These are phyloP conservation scores for Teunomyces panamensis DNA, from an alignment of 805 yeast species.

Conservation along the genomic window DNA sequence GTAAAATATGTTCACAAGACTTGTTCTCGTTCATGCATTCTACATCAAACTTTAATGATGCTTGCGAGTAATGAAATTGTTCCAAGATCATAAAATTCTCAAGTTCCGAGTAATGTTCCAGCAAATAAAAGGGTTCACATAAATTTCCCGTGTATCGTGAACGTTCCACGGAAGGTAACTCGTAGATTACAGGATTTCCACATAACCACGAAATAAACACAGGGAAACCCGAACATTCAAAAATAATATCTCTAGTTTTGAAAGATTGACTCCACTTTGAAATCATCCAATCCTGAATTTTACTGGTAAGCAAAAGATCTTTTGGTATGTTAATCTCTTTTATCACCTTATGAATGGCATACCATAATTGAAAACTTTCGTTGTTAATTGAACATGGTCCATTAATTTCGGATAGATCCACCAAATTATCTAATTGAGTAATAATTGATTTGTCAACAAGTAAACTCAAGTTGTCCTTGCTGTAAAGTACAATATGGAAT, in stretches of 20 bases:
- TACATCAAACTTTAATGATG: constrained; percentile 2
- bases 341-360: constrained; percentile 34
- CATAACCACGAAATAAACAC: constrained; percentile 46
- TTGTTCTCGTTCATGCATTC: constrained; percentile 4
- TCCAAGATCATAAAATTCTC: constrained; percentile 9
- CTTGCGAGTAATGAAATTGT: background rate
- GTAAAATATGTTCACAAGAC: constrained; percentile 5
- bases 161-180: background rate
- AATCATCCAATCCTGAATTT: constrained; percentile 50
- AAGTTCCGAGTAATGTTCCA: constrained; percentile 1
- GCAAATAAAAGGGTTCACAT: constrained; percentile 8
- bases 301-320: constrained; percentile 20
- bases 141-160: constrained; percentile 7
- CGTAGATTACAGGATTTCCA: constrained; percentile 14
- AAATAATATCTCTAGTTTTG: constrained; percentile 29
- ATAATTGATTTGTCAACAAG: constrained; percentile 39
- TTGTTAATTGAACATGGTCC: constrained; percentile 54
- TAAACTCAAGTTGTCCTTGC: constrained; percentile 8
- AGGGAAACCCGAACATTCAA: constrained; percentile 19
- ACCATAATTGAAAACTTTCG: constrained; percentile 57
- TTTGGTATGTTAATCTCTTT: constrained; percentile 28
- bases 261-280: constrained; percentile 42
- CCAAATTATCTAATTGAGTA: constrained; percentile 47
- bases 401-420: constrained; percentile 54
- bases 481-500: constrained; percentile 10